Conservation (phyloP, 2,329 filamentous ascomycete genomes). For the Arthrobotrys sinensis region DNA sequence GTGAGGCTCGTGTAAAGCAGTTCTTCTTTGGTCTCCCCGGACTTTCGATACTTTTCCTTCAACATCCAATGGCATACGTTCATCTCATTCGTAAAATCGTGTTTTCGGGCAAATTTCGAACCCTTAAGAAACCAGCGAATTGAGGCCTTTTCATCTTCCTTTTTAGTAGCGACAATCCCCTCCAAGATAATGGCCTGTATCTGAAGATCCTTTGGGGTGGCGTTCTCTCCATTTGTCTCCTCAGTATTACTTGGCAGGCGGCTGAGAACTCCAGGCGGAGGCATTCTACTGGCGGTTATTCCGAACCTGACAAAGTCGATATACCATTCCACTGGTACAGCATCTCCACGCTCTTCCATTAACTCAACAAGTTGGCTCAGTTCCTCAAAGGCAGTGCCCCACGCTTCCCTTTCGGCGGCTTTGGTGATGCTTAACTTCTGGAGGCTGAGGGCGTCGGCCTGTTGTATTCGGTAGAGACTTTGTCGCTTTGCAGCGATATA, state of each 20-base stretch:
- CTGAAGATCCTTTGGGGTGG: not conserved
- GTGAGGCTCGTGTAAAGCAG: not conserved
- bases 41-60: not conserved
- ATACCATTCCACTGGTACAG: constrained; percentile 12
- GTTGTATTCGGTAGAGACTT: not conserved
- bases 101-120: not conserved
- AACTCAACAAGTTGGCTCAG: not conserved
- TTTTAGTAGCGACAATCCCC: not conserved
- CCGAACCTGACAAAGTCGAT: constrained; percentile 12
- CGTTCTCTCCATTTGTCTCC: not conserved
- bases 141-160: not conserved
- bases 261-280: not conserved
- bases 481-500: not conserved
- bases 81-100: not conserved
- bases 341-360: not conserved
- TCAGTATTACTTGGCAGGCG: not conserved
- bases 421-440: not conserved
- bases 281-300: not conserved
- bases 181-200: not conserved
- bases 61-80: constrained; percentile 3
- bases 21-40: not conserved
- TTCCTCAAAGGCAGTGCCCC: not conserved
- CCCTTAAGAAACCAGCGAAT: constrained; percentile 7
- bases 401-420: not conserved
- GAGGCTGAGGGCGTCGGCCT: not conserved